Percentiles rank a stretch among this genome's conserved stretches.
phyloP scores from a whole-genome alignment of 352 stramenopile species.

The Globisporangium abappressorium region DNA sequence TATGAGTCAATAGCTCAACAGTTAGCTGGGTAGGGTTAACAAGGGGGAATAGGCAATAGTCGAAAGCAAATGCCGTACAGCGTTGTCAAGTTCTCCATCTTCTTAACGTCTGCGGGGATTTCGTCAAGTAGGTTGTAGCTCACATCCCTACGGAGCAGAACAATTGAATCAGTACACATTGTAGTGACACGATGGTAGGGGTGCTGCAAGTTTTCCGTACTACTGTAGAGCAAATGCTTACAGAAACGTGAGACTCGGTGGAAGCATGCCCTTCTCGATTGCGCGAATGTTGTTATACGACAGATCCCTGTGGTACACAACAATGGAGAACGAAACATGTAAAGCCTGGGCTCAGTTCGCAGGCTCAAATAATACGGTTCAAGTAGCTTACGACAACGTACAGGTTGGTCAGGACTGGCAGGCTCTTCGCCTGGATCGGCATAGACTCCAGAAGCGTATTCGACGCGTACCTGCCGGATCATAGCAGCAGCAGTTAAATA shows the following conservation, averaged over 20 bases:
- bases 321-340: background rate
- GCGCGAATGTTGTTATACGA: slow-evolving; percentile 2
- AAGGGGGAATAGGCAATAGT: too few species aligned
- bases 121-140: background rate
- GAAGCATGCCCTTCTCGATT: background rate
- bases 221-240: background rate
- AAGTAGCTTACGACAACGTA: background rate
- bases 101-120: slow-evolving; percentile 6
- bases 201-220: too few species aligned
- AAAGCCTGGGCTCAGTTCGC: too few species aligned
- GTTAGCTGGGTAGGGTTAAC: too few species aligned
- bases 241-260: background rate
- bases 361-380: too few species aligned
- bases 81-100: background rate
- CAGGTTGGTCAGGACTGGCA: slow-evolving; percentile 1
- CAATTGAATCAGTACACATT: too few species aligned
- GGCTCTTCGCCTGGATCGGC: slow-evolving; percentile 1
- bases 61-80: slow-evolving; percentile 1
- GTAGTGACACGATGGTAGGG: too few species aligned
- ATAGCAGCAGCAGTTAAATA: background rate
- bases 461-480: background rate
- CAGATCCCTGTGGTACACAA: slow-evolving; percentile 1
- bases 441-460: slow-evolving; percentile 8
- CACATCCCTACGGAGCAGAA: background rate
- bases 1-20: too few species aligned